These are phyloP conservation scores for Pseudogymnoascus sp. DNA, from an alignment of 2,329 filamentous ascomycete species.

Conservation along the genomic window DNA sequence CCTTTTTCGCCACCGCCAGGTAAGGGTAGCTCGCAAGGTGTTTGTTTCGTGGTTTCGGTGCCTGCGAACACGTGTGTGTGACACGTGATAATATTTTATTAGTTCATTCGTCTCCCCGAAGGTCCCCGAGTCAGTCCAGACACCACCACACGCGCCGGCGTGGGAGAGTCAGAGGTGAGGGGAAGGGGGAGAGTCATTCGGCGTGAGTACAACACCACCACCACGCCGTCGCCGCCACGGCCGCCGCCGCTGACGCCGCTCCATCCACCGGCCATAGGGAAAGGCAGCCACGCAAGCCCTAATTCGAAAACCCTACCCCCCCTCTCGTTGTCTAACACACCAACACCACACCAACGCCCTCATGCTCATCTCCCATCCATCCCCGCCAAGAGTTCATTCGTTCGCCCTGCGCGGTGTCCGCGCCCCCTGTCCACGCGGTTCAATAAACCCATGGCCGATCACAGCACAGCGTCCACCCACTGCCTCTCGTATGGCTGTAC, in stretches of 20 bases:
- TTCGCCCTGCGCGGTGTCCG: background rate
- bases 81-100: background rate
- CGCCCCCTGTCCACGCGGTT: background rate
- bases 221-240: background rate
- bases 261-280: background rate
- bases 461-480: background rate
- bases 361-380: background rate
- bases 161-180: background rate
- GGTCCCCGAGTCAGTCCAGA: background rate
- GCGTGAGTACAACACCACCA: background rate
- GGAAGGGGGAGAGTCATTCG: background rate
- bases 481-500: background rate
- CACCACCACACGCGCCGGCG: too few relatives aligned
- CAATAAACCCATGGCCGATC: background rate
- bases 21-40: conserved; percentile 2
- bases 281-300: background rate
- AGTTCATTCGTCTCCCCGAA: background rate
- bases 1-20: background rate
- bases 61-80: too few relatives aligned
- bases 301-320: background rate
- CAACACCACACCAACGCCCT: background rate
- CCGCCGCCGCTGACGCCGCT: background rate
- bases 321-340: background rate
- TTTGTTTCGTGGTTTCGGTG: too few relatives aligned
- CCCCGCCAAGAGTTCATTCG: background rate